Percentiles rank a stretch among this genome's conserved stretches.
These are phyloP conservation scores for Mortierella alpina DNA, from an alignment of 192 early-diverging fungal genomes.

Conservation along the genomic window DNA sequence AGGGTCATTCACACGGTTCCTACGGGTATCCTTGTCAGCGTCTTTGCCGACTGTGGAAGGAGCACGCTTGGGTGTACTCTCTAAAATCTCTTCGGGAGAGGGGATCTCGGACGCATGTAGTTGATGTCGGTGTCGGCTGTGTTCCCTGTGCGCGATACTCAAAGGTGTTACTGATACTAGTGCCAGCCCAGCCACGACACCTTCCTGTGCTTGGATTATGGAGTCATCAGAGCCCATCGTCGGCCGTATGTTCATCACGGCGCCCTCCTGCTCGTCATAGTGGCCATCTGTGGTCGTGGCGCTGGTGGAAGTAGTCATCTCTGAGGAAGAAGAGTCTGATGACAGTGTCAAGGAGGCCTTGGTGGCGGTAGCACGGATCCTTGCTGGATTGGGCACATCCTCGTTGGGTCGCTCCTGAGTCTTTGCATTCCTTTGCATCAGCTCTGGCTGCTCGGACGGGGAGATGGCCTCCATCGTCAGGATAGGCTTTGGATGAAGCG, in stretches of 20 bases:
- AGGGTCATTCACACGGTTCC: neutral
- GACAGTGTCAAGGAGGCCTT: conserved; percentile 38
- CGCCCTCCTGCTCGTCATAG: neutral
- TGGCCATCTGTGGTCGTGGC: neutral
- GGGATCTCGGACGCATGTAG: neutral
- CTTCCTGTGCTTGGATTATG: neutral
- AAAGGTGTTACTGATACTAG: conserved; percentile 11
- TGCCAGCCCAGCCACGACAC: conserved; percentile 12
- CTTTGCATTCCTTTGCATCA: neutral
- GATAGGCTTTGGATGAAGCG: neutral
- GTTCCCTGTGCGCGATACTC: conserved; percentile 1
- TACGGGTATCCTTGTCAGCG: no score
- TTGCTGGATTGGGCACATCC: conserved; percentile 14
- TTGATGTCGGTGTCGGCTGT: neutral
- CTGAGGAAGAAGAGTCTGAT: conserved; percentile 41
- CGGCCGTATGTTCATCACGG: neutral
- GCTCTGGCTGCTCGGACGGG: neutral
- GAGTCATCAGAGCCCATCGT: neutral
- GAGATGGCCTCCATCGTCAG: neutral
- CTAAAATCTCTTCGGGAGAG: no score
- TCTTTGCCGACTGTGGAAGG: no score
- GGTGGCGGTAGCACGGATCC: conserved; percentile 25
- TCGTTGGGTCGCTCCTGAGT: neutral
- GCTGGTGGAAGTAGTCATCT: conserved; percentile 7
- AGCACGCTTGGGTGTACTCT: no score